phyloP scores from a whole-genome alignment of 495 filamentous ascomycete genomes.

The Evansstolkia leycettana region DNA sequence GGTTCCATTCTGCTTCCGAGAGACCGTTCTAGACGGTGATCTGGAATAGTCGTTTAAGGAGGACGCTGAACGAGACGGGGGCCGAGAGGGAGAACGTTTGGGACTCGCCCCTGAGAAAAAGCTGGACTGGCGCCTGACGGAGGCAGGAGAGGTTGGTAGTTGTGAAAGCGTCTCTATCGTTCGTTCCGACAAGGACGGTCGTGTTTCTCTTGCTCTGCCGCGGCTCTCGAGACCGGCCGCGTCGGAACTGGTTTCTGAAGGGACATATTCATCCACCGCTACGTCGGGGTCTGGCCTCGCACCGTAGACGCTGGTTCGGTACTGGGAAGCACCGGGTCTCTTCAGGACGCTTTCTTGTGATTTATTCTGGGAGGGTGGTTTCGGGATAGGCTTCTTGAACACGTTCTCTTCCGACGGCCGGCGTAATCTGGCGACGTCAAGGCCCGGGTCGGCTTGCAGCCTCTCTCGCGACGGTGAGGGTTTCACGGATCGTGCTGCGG shows the following conservation, averaged over 20 bases:
- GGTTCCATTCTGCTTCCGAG: conserved; percentile 17
- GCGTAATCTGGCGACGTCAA: conserved; percentile 23
- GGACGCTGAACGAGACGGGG: conserved; percentile 43
- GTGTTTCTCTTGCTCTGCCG: conserved; percentile 15
- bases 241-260: conserved; percentile 4
- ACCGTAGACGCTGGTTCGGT: conserved; percentile 7
- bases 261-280: conserved; percentile 3
- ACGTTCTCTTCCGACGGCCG: conserved; percentile 29
- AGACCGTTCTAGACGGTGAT: conserved; percentile 34
- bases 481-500: conserved; percentile 21
- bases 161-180: conserved; percentile 55
- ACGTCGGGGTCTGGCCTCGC: conserved; percentile 9
- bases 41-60: conserved; percentile 35
- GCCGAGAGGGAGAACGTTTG: conserved; percentile 41
- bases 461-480: conserved; percentile 35
- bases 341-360: conserved; percentile 4
- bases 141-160: conserved; percentile 51
- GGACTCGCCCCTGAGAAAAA: conserved; percentile 49
- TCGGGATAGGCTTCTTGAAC: conserved; percentile 24
- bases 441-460: conserved; percentile 27
- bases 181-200: conserved; percentile 53
- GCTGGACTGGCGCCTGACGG: conserved; percentile 41
- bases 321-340: conserved; percentile 9
- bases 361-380: conserved; percentile 16
- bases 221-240: conserved; percentile 16